Percentiles rank a stretch among this genome's conserved stretches.
These are phyloP conservation scores for Podospora pseudocomata DNA, from an alignment of 495 filamentous ascomycete species.

Conservation along the genomic window DNA sequence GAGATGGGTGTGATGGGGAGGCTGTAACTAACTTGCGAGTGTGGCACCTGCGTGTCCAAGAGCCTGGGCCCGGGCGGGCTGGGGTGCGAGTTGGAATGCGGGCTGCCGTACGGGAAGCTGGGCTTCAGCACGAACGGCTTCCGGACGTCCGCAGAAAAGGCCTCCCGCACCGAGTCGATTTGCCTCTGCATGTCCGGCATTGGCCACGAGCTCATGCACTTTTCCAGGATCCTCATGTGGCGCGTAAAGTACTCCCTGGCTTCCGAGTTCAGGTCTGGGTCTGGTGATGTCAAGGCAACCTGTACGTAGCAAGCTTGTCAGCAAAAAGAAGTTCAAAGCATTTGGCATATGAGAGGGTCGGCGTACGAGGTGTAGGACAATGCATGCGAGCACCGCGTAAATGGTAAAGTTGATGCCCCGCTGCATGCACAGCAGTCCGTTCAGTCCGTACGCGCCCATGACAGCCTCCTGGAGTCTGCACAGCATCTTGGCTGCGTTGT, in stretches of 20 bases:
- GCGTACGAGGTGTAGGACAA: conserved; percentile 89
- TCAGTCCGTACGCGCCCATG: conserved; percentile 68
- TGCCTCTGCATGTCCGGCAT: conserved; percentile 90
- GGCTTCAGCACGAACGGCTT: conserved; percentile 87
- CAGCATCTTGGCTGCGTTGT: conserved; percentile 79
- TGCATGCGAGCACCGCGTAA: conserved; percentile 86
- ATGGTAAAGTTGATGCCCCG: conserved; percentile 94
- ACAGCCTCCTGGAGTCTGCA: conserved; percentile 91
- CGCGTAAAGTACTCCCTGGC: conserved; percentile 88
- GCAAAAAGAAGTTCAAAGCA: background rate
- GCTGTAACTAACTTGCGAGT: conserved; percentile 70
- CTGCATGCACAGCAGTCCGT: conserved; percentile 87
- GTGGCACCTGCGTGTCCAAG: conserved; percentile 46
- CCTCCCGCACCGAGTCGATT: conserved; percentile 83
- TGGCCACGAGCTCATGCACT: conserved; percentile 77
- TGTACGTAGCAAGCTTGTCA: conserved; percentile 41
- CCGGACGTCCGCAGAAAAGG: conserved; percentile 83
- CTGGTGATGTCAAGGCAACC: conserved; percentile 92
- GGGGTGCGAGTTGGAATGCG: conserved; percentile 54
- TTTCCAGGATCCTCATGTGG: conserved; percentile 93
- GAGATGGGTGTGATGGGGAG: conserved; percentile 79
- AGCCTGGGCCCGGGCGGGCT: conserved; percentile 55
- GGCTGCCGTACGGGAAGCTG: conserved; percentile 85
- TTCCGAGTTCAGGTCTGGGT: conserved; percentile 80
- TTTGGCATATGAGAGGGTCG: background rate